Conservation (phyloP, 106 monocot species). For the Apostasia ramifera region DNA sequence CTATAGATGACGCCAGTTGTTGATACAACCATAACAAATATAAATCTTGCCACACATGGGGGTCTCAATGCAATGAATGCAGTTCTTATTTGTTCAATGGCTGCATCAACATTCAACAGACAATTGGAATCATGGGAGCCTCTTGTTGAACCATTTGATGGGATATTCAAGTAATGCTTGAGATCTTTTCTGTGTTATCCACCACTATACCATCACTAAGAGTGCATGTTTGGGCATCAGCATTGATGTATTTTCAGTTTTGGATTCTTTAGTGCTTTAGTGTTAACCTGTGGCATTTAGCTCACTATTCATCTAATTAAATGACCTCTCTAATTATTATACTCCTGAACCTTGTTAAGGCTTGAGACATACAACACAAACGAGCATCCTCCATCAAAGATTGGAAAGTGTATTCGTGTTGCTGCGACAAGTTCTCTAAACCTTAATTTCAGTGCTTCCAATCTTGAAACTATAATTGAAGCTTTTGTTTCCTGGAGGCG, state of each 20-base stretch:
- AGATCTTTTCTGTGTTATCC: not conserved
- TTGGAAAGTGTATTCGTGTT: conserved; percentile 77
- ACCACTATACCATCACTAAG: too few relatives aligned
- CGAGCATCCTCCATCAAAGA: conserved; percentile 40
- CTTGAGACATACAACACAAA: conserved; percentile 74
- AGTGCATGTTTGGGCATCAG: too few relatives aligned
- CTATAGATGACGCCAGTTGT: conserved; percentile 77
- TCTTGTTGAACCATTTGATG: conserved; percentile 96
- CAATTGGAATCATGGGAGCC: conserved; percentile 97
- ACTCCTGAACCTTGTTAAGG: conserved; percentile 30
- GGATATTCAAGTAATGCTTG: conserved; percentile 80
- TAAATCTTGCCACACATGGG: conserved; percentile 89
- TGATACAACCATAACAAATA: conserved; percentile 68
- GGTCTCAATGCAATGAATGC: conserved; percentile 76
- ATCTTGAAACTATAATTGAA: conserved; percentile 67
- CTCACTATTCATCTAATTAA: too few relatives aligned
- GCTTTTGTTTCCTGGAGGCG: conserved; percentile 62
- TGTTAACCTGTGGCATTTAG: too few relatives aligned
- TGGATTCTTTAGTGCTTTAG: too few relatives aligned
- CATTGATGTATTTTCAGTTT: too few relatives aligned
- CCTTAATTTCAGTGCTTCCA: conserved; percentile 74
- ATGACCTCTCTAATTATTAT: not conserved
- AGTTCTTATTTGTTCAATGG: conserved; percentile 83
- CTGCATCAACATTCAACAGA: conserved; percentile 95
- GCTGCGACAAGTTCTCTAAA: conserved; percentile 71